Evolutionary conservation across 202 grass and related monocot species (phyloP).

Genomic region (Brachypodium distachyon): DNA sequence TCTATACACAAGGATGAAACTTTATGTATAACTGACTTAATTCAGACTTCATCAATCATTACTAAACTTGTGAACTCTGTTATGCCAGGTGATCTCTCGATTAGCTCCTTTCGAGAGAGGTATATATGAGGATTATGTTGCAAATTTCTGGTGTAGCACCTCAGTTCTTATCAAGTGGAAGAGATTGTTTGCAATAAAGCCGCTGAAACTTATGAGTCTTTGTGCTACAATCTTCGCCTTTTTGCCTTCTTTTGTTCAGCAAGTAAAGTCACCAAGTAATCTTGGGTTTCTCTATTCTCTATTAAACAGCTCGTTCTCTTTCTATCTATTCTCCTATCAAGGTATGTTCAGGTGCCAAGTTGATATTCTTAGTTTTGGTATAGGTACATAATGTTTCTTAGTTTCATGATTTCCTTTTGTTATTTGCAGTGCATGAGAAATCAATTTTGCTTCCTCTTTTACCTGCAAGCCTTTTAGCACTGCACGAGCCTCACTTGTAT

Average conservation of each 20-base stretch:
- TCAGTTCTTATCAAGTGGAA: conserved; percentile 94
- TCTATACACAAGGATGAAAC: background rate
- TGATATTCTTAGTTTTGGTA: background rate
- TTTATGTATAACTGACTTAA: background rate
- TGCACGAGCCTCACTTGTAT: conserved; percentile 62
- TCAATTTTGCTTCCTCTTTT: conserved; percentile 96
- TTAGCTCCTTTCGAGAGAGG: conserved; percentile 96
- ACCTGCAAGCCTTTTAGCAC: conserved; percentile 77
- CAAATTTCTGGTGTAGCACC: conserved; percentile 97
- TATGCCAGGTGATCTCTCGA: conserved; percentile 60
- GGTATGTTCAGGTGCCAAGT: conserved; percentile 37
- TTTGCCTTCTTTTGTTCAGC: conserved; percentile 86
- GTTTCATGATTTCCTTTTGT: background rate
- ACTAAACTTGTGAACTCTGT: conserved; percentile 15
- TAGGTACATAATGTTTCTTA: background rate
- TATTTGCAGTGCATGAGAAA: conserved; percentile 91
- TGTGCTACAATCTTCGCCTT: conserved; percentile 63
- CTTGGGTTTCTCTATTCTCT: conserved; percentile 83
- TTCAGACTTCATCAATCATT: background rate
- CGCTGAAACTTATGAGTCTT: conserved; percentile 69
- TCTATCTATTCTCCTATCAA: conserved; percentile 92
- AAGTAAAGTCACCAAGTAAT: conserved; percentile 78
- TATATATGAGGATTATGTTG: conserved; percentile 91
- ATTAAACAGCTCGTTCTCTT: conserved; percentile 75
- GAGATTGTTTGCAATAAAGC: conserved; percentile 54